Evolutionary conservation across 2,329 filamentous ascomycete species (phyloP).

Genomic region (Neofusicoccum cordaticola): DNA sequence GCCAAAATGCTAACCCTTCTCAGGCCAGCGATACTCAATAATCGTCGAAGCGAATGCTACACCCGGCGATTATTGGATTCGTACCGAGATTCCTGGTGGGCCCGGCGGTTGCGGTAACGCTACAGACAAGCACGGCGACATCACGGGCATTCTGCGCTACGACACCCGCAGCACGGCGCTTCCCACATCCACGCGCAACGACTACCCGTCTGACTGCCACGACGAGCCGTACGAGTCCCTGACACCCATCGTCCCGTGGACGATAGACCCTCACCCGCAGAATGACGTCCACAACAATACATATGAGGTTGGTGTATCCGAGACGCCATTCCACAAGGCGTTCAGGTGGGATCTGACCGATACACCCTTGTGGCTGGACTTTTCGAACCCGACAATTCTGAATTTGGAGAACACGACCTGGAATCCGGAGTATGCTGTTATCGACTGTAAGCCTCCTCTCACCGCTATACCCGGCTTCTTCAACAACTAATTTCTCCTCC

Average conservation of each 20-base stretch:
- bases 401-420: slow-evolving; percentile 24
- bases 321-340: slow-evolving; percentile 10
- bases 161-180: slow-evolving; percentile 17
- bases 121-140: slow-evolving; percentile 23
- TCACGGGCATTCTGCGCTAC: slow-evolving; percentile 26
- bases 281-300: slow-evolving; percentile 23
- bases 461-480: not conserved
- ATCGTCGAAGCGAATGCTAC: slow-evolving; percentile 41
- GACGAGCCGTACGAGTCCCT: slow-evolving; percentile 28
- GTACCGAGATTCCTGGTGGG: slow-evolving; percentile 21
- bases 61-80: slow-evolving; percentile 28
- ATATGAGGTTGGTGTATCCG: slow-evolving; percentile 22
- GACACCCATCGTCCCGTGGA: slow-evolving; percentile 27
- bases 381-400: slow-evolving; percentile 26
- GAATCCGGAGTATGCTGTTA: slow-evolving; percentile 23
- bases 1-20: not conserved
- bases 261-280: slow-evolving; percentile 20
- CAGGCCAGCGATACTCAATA: slow-evolving; percentile 46
- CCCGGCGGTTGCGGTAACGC: slow-evolving; percentile 29
- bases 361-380: slow-evolving; percentile 27
- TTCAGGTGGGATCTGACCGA: slow-evolving; percentile 27
- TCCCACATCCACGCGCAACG: slow-evolving; percentile 20
- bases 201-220: slow-evolving; percentile 23
- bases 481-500: too few relatives aligned
- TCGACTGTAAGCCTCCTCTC: slow-evolving; percentile 18